Base-by-base conservation (phyloP, 1,284 basidiomycete genomes). In the Macrocystidia cucumis region DNA sequence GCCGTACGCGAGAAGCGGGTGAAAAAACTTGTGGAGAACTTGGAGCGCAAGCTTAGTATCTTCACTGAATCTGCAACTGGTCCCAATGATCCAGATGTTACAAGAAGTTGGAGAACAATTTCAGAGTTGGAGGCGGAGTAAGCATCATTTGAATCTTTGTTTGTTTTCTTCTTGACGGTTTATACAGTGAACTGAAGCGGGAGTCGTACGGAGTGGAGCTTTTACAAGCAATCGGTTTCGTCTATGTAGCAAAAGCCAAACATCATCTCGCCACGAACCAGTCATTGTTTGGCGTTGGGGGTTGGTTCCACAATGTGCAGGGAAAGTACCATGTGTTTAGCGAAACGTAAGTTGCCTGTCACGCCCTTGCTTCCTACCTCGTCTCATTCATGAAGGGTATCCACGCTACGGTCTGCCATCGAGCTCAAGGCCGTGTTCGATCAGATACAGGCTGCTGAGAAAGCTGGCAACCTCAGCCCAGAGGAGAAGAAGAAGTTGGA, bases 381-480 rank as follows among this genome's bases (percentile, higher is more conserved):
- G 17, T n/a, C n/a, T 37, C 43, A 28, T 29, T 4, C 13, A 5
- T 31, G 41, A 36, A 91, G 88, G 7, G 88, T 97, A 7, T 92
- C 90, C 2, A 91, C 90, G 0, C 63, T 93, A 4, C 75, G 87
- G 27, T 79, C 88, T 1, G 92, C 92, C 0, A 81, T 96, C 41
- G 92, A 96, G 54, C 75, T 99, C 40, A 98, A 98, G 60, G 69
- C 72, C 21, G 91, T 98, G 1, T 99, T 98, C 46, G 92, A 98
- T 50, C 91, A 92, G 55, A 83, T 99, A 19, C 89, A 95, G 58
- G 82, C 80, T 0, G 91, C 91, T 0, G 92, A 95, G 56, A 83
- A 89, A 52, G 78, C 84, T 1, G 96, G 95, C 1, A 84, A 74
- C 43, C 67, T 97, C 35, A 72, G 72, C 3, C 78, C 88, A 0